Conservation (phyloP, 345 rosid species). For the Lepidium sativum region DNA sequence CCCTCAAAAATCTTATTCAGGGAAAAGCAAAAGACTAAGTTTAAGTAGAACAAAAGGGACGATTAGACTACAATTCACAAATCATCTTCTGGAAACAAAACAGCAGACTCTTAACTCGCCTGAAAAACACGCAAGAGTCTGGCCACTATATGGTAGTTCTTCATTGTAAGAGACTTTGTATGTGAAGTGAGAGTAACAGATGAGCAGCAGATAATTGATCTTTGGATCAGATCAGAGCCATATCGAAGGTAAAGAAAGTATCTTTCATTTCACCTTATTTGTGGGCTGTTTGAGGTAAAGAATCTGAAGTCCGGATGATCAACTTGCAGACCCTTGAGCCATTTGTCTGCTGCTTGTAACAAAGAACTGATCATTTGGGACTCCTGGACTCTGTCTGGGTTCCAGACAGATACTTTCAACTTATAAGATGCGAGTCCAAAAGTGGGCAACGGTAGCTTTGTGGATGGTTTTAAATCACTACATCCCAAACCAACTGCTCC, state of each 20-base stretch:
- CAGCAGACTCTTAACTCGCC: slow-evolving; percentile 18
- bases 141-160: slow-evolving; percentile 2
- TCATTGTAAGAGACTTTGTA: slow-evolving; percentile 25
- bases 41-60: background rate
- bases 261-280: slow-evolving; percentile 29
- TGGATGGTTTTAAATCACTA: slow-evolving; percentile 28
- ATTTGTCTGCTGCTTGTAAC: slow-evolving; percentile 52
- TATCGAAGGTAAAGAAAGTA: background rate
- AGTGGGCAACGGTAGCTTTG: slow-evolving; percentile 49
- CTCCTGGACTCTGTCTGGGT: slow-evolving; percentile 42
- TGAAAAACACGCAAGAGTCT: slow-evolving; percentile 27
- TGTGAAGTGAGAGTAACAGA: slow-evolving; percentile 3
- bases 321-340: slow-evolving; percentile 63
- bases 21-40: slow-evolving; percentile 5
- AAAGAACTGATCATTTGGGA: slow-evolving; percentile 47
- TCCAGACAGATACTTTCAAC: slow-evolving; percentile 73
- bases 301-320: slow-evolving; percentile 72
- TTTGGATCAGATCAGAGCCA: slow-evolving; percentile 7
- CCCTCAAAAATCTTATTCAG: slow-evolving; percentile 13
- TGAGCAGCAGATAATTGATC: slow-evolving; percentile 5
- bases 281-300: slow-evolving; percentile 47
- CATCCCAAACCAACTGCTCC: slow-evolving; percentile 31
- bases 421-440: slow-evolving; percentile 85
- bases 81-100: slow-evolving; percentile 14
- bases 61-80: slow-evolving; percentile 23